Base-by-base conservation (phyloP, 371 early-diverging fungal genomes). In the Choanephora cucurbitarum region DNA sequence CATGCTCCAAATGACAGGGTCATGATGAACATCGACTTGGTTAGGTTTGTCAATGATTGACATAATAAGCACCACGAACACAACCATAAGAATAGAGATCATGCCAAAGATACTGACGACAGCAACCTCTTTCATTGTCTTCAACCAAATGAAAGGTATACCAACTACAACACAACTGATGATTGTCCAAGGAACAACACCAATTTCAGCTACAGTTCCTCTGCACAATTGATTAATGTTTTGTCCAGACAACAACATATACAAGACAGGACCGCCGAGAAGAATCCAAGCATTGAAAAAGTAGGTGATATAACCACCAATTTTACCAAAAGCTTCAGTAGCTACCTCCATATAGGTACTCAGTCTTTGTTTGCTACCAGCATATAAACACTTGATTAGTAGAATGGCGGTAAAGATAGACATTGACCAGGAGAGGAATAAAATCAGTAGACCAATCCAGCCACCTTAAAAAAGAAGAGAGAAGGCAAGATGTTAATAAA, bases 401-500 rank as follows among this genome's bases (percentile, higher is more conserved):
- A 70, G 58, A 40, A 62, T 42, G 37, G 62, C 64, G 1, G 73
- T 76, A 44, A 72, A 76, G 49, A 83, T 72, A 31, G 91, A 86
- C 64, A 91, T 88, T n/a, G 78, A 64, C 49, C 89, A 91, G 4
- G 90, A 82, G 28, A 93, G 73, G 11, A 85, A 62, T 23, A 95
- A 71, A 57, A 93, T 80, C 15, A 84, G 19, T 28, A 58, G 39
- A 34, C 86, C 87, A 17, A 87, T 64, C 95, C 95, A 95, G 13
- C 94, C 94, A 55, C 90, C 54, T n/a, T 44, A 13, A 37, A 32
- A 32, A 10, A 32, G 32, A 6, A 6, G 10, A 10, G 10, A 32
- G 6, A 32, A 32, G 10, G 32, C 5, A 32, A 32, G 5, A 31
- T 17, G 48, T 31, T n/a, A n/a, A 47, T 28, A 47, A 15, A 31